Conservation (phyloP, 306 rosid species). For the Cicer yamashitae region DNA sequence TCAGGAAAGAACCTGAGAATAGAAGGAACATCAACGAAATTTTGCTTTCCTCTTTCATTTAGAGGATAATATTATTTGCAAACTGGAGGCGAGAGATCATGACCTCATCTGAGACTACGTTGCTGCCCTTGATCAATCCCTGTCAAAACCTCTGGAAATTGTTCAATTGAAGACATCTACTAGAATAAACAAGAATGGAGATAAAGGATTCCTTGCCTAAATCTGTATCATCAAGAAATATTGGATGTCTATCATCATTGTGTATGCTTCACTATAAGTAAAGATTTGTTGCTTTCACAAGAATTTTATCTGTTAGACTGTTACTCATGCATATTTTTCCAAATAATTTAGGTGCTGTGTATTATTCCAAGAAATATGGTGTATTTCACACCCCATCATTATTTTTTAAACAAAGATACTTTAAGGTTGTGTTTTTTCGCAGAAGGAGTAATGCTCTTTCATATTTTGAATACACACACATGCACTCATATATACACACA, state of each 20-base stretch:
- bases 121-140: slow-evolving; percentile 24
- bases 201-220: neutral
- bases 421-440: neutral
- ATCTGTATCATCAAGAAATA: slow-evolving; percentile 10
- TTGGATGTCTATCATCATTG: slow-evolving; percentile 20
- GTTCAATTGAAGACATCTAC: neutral
- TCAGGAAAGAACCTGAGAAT: neutral
- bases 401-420: slow-evolving; percentile 8
- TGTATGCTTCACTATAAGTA: slow-evolving; percentile 15
- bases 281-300: slow-evolving; percentile 25
- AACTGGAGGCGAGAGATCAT: slow-evolving; percentile 33
- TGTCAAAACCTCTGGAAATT: slow-evolving; percentile 14
- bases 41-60: neutral
- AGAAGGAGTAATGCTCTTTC: slow-evolving; percentile 29
- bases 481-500: neutral
- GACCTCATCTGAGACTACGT: slow-evolving; percentile 10
- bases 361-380: slow-evolving; percentile 13
- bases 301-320: slow-evolving; percentile 14
- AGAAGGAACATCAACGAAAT: slow-evolving; percentile 16
- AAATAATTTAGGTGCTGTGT: slow-evolving; percentile 11
- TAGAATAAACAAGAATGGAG: slow-evolving; percentile 30
- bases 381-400: slow-evolving; percentile 22
- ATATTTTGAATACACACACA: slow-evolving; percentile 16
- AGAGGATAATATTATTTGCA: slow-evolving; percentile 4
- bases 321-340: slow-evolving; percentile 32